Evolutionary conservation across 108 stramenopile genomes (phyloP).

Genomic region (Cyclotella atomus): DNA sequence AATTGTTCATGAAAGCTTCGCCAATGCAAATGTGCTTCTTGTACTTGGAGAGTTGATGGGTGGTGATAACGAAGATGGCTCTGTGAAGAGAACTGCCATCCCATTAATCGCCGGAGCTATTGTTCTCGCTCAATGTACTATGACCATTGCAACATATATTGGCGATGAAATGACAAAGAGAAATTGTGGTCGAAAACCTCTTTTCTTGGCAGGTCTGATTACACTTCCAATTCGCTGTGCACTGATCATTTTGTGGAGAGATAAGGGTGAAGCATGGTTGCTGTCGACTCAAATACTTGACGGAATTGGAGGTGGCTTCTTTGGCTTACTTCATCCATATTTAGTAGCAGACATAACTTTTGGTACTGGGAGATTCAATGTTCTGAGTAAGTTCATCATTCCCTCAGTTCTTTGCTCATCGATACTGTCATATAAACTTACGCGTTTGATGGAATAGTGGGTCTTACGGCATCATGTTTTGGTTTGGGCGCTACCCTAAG

Average conservation of each 20-base stretch:
- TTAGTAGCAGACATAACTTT: slow-evolving; percentile 89
- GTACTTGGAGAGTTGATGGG: slow-evolving; percentile 91
- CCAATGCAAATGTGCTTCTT: slow-evolving; percentile 88
- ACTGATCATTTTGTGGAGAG: slow-evolving; percentile 84
- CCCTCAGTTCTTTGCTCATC: not conserved
- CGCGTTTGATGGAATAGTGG: no score
- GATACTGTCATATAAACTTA: no score
- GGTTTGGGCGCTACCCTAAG: slow-evolving; percentile 84
- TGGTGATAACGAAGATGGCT: slow-evolving; percentile 75
- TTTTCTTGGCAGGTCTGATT: slow-evolving; percentile 76
- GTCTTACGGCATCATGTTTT: slow-evolving; percentile 83
- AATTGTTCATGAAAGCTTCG: slow-evolving; percentile 54
- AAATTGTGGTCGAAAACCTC: slow-evolving; percentile 77
- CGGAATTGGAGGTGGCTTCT: slow-evolving; percentile 85
- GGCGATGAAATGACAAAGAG: slow-evolving; percentile 66
- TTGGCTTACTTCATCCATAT: slow-evolving; percentile 82
- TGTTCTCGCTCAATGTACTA: slow-evolving; percentile 81
- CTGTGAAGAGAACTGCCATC: slow-evolving; percentile 71
- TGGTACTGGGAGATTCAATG: slow-evolving; percentile 88
- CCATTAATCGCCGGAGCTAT: slow-evolving; percentile 89
- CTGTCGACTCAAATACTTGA: slow-evolving; percentile 88
- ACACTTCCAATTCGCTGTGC: slow-evolving; percentile 85
- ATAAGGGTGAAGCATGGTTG: slow-evolving; percentile 71
- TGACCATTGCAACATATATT: slow-evolving; percentile 73
- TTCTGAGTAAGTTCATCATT: slow-evolving; percentile 61